These are phyloP conservation scores for Penicillium samsonianum DNA, from an alignment of 495 filamentous ascomycete genomes.

Conservation along the genomic window DNA sequence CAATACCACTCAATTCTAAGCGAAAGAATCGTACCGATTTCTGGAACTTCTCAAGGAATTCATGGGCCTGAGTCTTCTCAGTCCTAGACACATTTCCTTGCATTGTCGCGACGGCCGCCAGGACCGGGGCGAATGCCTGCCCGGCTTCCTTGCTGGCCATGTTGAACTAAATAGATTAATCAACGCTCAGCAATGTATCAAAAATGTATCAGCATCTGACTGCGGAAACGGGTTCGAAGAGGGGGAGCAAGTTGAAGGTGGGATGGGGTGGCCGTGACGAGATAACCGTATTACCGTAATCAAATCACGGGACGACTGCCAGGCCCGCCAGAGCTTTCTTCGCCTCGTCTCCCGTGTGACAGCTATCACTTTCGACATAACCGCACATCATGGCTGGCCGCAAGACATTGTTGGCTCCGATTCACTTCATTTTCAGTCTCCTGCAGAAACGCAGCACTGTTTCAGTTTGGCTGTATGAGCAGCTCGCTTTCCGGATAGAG, in stretches of 20 bases:
- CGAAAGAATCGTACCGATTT: constrained; percentile 75
- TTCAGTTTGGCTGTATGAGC: constrained; percentile 95
- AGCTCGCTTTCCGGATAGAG: constrained; percentile 88
- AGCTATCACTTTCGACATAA: constrained; percentile 9
- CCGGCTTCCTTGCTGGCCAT: constrained; percentile 71
- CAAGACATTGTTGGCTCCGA: constrained; percentile 91
- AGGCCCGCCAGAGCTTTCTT: constrained; percentile 27
- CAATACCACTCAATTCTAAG: constrained; percentile 12
- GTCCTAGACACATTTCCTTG: constrained; percentile 75
- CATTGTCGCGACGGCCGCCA: constrained; percentile 89
- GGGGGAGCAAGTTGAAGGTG: constrained; percentile 31
- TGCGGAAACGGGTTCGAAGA: constrained; percentile 11
- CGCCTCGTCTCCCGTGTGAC: constrained; percentile 1
- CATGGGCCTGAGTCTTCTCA: constrained; percentile 85
- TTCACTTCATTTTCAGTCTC: constrained; percentile 98
- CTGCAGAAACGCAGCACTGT: constrained; percentile 86
- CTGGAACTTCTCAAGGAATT: constrained; percentile 93
- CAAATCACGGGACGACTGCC: constrained; percentile 29
- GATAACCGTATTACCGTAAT: constrained; percentile 31
- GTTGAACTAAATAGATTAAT: constrained; percentile 25
- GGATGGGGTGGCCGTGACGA: constrained; percentile 40
- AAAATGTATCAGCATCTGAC: constrained; percentile 10
- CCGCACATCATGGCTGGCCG: constrained; percentile 71
- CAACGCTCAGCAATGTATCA: constrained; percentile 18
- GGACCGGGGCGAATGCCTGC: constrained; percentile 78